Conservation (phyloP, 106 monocot genomes). For the Platanthera guangdongensis region DNA sequence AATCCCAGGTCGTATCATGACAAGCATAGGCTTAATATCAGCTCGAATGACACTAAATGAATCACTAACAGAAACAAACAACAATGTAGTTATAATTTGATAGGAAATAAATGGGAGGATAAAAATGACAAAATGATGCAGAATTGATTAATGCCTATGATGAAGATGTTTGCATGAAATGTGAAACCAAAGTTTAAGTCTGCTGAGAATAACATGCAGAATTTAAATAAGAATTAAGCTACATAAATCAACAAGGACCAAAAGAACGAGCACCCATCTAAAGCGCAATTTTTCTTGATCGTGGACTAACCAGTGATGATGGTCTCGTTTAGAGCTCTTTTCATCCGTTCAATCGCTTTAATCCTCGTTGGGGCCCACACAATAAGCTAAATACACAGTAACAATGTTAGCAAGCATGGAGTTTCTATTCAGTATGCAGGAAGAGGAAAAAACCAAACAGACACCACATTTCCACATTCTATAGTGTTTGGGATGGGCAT, state of each 20-base stretch:
- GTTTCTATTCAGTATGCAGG: background rate
- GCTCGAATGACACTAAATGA: too few species aligned
- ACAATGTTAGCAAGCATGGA: background rate
- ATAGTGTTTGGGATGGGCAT: background rate
- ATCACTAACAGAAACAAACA: too few species aligned
- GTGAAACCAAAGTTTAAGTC: too few species aligned
- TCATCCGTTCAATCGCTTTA: constrained; percentile 94
- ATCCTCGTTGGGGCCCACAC: constrained; percentile 96
- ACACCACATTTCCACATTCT: background rate
- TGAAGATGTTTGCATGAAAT: too few species aligned
- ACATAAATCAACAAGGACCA: background rate
- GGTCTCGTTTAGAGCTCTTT: constrained; percentile 86
- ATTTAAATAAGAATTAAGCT: background rate
- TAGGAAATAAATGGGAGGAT: too few species aligned
- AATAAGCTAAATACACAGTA: constrained; percentile 45
- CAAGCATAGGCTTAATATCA: too few species aligned
- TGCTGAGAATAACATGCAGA: background rate
- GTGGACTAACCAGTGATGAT: constrained; percentile 62
- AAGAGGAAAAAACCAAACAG: background rate
- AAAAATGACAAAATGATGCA: too few species aligned
- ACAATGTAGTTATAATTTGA: too few species aligned
- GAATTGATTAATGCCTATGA: too few species aligned
- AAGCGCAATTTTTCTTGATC: background rate
- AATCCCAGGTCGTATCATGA: too few species aligned
- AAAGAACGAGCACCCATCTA: background rate